Conservation (phyloP, 192 early-diverging fungal genomes). For the Podila clonocystis region DNA sequence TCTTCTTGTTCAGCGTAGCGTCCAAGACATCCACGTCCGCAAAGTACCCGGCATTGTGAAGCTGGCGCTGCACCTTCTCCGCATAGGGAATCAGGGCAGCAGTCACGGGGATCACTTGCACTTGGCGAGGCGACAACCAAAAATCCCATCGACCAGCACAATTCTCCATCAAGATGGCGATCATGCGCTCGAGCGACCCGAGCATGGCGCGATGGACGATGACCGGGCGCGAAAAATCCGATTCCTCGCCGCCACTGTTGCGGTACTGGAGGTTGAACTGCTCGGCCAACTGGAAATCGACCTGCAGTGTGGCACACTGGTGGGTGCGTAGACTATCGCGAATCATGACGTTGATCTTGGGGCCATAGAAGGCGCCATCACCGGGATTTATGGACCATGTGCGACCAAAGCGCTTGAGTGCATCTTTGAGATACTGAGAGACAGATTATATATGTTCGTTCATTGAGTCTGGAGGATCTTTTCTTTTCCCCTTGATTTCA, state of each 20-base stretch:
- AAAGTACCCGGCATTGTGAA: constrained; percentile 77
- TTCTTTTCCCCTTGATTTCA: too few species aligned
- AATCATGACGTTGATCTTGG: constrained; percentile 98
- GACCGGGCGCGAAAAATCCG: constrained; percentile 80
- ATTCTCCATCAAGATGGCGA: constrained; percentile 95
- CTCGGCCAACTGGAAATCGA: constrained; percentile 97
- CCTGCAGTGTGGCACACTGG: constrained; percentile 98
- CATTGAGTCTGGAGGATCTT: too few species aligned
- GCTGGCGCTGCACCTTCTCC: constrained; percentile 65
- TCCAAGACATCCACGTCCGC: constrained; percentile 89
- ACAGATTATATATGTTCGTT: too few species aligned
- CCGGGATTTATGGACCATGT: constrained; percentile 91
- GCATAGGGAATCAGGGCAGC: constrained; percentile 81
- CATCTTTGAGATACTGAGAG: constrained; percentile 70
- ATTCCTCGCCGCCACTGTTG: constrained; percentile 67
- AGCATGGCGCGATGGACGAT: constrained; percentile 99
- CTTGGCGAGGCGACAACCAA: constrained; percentile 96
- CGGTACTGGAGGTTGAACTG: constrained; percentile 91
- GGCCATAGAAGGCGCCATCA: constrained; percentile 99
- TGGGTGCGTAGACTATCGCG: constrained; percentile 88
- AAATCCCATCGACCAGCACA: constrained; percentile 95
- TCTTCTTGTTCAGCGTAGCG: constrained; percentile 95
- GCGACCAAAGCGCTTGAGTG: constrained; percentile 81
- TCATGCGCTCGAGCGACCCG: constrained; percentile 93
- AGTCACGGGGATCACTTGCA: constrained; percentile 90